These are phyloP conservation scores for Entoloma clypeatum DNA, from an alignment of 1,284 basidiomycete genomes.

Conservation along the genomic window DNA sequence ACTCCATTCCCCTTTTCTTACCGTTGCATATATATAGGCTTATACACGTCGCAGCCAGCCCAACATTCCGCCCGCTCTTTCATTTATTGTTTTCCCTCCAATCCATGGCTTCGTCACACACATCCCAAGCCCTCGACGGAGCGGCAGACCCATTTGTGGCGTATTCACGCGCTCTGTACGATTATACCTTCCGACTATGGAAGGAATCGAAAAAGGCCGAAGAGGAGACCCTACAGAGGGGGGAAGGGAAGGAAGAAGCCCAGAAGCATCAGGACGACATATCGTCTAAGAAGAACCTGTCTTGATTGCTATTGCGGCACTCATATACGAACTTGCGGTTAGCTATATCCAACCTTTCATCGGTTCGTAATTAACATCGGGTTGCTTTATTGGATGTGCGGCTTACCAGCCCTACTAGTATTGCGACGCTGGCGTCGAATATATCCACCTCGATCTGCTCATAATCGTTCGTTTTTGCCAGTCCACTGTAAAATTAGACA, in stretches of 20 bases:
- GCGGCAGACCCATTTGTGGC: slow-evolving; percentile 40
- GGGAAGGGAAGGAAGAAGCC: slow-evolving; percentile 24
- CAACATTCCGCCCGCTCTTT: slow-evolving; percentile 13
- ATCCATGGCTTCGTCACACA: slow-evolving; percentile 17
- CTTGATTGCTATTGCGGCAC: too few relatives aligned
- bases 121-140: slow-evolving; percentile 18
- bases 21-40: slow-evolving; percentile 18
- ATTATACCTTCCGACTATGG: slow-evolving; percentile 67
- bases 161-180: slow-evolving; percentile 61
- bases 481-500: too few relatives aligned
- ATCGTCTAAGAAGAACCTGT: too few relatives aligned
- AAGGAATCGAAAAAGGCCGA: slow-evolving; percentile 57
- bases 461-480: too few relatives aligned
- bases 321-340: too few relatives aligned
- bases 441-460: too few relatives aligned
- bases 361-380: too few relatives aligned
- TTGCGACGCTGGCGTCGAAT: too few relatives aligned
- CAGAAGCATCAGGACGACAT: slow-evolving; percentile 18
- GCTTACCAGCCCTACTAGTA: too few relatives aligned
- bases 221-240: slow-evolving; percentile 39
- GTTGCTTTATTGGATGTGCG: too few relatives aligned
- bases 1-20: slow-evolving; percentile 15
- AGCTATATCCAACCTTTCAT: too few relatives aligned
- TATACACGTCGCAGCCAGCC: slow-evolving; percentile 17
- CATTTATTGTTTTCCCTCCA: slow-evolving; percentile 5